Conservation (phyloP, 129 eudicot genomes). For the Saussurea involucrata region DNA sequence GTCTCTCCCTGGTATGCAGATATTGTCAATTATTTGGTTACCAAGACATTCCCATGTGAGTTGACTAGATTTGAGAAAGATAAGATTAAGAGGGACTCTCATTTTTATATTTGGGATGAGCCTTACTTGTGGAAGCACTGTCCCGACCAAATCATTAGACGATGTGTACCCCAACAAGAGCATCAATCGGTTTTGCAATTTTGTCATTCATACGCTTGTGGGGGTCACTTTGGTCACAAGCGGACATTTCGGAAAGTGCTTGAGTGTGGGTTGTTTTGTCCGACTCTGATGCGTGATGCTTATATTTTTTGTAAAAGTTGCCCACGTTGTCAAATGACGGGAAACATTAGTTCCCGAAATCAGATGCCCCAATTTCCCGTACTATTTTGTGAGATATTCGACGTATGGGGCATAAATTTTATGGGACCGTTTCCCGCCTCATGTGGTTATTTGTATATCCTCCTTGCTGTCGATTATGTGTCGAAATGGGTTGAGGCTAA, state of each 20-base stretch:
- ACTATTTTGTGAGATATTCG: no score
- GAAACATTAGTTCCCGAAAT: no score
- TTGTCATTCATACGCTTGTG: slow-evolving; percentile 24
- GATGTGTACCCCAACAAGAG: slow-evolving; percentile 7
- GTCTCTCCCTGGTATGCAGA: not conserved
- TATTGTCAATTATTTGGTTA: not conserved
- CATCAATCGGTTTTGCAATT: not conserved
- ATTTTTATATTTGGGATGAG: not conserved
- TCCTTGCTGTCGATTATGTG: no score
- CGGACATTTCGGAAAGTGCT: not conserved
- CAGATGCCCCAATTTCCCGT: no score
- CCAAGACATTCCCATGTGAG: not conserved
- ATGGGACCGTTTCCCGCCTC: no score
- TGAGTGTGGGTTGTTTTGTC: slow-evolving; percentile 11
- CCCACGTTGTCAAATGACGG: not conserved
- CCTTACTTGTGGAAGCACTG: not conserved
- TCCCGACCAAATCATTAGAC: slow-evolving; percentile 1
- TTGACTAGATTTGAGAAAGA: not conserved
- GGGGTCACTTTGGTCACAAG: slow-evolving; percentile 13
- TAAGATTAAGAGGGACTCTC: not conserved
- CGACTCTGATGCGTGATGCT: not conserved
- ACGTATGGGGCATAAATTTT: no score
- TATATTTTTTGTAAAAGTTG: not conserved
- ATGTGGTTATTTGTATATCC: no score
- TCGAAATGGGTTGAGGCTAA: no score